A percentile compares a stretch with the other conserved stretches of the same genome.
Conservation (phyloP, 768 basidiomycete genomes). For the Tulasnella sp. region DNA sequence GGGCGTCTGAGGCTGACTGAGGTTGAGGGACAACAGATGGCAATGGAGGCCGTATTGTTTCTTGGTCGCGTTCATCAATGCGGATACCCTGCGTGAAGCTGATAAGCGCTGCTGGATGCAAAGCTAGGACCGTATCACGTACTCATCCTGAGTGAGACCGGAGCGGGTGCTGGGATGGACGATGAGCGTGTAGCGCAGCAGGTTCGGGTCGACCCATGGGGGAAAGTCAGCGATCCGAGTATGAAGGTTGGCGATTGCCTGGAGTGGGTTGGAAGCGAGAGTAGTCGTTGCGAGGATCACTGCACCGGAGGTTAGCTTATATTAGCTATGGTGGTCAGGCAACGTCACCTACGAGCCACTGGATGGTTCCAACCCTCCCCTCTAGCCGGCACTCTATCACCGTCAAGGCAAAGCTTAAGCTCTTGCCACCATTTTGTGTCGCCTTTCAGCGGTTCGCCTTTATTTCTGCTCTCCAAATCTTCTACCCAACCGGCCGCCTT, state of each 20-base stretch:
- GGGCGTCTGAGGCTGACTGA: constrained; percentile 21
- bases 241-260: constrained; percentile 66
- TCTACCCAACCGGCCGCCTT: constrained; percentile 61
- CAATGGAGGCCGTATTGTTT: constrained; percentile 74
- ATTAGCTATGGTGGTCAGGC: constrained; percentile 4
- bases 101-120: not conserved
- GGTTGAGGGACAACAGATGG: constrained; percentile 50
- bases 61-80: constrained; percentile 77
- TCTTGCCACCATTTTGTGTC: constrained; percentile 67
- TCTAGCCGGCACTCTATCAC: constrained; percentile 60
- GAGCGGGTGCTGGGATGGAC: constrained; percentile 57
- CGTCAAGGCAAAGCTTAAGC: constrained; percentile 61
- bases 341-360: constrained; percentile 47
- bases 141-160: constrained; percentile 68
- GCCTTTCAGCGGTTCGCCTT: constrained; percentile 24
- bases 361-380: constrained; percentile 83
- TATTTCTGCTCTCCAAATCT: constrained; percentile 40
- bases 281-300: constrained; percentile 78
- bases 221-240: constrained; percentile 56
- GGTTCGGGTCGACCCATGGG: constrained; percentile 65
- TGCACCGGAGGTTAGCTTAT: constrained; percentile 26
- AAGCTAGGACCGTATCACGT: constrained; percentile 25
- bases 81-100: constrained; percentile 43
- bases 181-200: constrained; percentile 63
- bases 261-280: constrained; percentile 66